Conservation (phyloP, 1,284 basidiomycete species). For the Xerocomus nothofagi region DNA sequence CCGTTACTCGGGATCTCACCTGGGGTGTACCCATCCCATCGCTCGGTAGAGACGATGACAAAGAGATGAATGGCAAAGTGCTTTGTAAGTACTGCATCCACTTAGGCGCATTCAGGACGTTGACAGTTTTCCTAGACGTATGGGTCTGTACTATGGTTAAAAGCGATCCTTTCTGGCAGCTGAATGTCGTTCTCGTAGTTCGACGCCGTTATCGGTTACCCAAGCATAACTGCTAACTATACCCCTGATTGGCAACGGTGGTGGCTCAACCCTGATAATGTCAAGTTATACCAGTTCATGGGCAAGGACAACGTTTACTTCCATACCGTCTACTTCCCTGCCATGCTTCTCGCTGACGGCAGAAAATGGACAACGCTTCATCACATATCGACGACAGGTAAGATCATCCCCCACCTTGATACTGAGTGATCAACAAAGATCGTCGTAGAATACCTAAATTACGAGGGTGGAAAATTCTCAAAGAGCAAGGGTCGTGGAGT, state of each 20-base stretch:
- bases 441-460: conserved; percentile 90
- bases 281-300: conserved; percentile 98
- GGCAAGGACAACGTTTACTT: conserved; percentile 98
- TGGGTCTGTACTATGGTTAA: conserved; percentile 57
- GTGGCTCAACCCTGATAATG: conserved; percentile 96
- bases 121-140: conserved; percentile 56
- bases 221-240: conserved; percentile 96
- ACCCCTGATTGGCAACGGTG: conserved; percentile 94
- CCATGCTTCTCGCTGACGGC: conserved; percentile 87
- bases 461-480: conserved; percentile 98
- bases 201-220: conserved; percentile 97
- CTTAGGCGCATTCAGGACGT: neutral
- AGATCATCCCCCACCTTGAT: conserved; percentile 16
- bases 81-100: conserved; percentile 67
- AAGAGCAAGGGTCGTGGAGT: conserved; percentile 97
- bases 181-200: conserved; percentile 56
- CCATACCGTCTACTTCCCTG: conserved; percentile 96
- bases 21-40: conserved; percentile 95
- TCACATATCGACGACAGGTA: conserved; percentile 94
- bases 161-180: neutral
- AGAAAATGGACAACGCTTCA: conserved; percentile 93
- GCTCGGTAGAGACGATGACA: conserved; percentile 69
- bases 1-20: conserved; percentile 90
- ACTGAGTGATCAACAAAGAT: conserved; percentile 2
- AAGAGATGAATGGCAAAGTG: conserved; percentile 92